A percentile compares a stretch with the other conserved stretches of the same genome.
Evolutionary conservation across 441 rosid genomes (phyloP).

Genomic region (Populus hybrid): DNA sequence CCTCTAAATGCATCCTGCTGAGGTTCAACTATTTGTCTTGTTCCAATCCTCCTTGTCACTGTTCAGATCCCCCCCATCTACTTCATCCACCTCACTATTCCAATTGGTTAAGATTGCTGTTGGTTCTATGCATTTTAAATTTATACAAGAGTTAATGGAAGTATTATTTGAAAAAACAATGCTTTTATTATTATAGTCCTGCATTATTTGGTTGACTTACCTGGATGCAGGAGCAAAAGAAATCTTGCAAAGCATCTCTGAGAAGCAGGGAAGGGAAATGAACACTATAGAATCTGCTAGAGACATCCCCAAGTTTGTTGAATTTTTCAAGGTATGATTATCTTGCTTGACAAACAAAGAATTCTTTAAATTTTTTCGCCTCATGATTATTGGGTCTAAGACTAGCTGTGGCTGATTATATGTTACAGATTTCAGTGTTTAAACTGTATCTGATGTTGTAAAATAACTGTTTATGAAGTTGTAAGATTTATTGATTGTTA

Average conservation of each 20-base stretch:
- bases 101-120: background rate
- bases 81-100: background rate
- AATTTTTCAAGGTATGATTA: constrained; percentile 63
- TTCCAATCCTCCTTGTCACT: background rate
- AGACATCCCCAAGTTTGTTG: constrained; percentile 72
- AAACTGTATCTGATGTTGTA: background rate
- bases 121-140: background rate
- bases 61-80: background rate
- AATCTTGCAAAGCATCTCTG: constrained; percentile 69
- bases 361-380: background rate
- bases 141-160: background rate
- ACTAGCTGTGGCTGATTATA: background rate
- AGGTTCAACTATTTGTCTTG: background rate
- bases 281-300: constrained; percentile 68
- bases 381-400: background rate
- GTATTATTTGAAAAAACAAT: background rate
- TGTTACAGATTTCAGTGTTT: background rate
- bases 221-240: constrained; percentile 77
- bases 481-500: background rate
- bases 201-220: constrained; percentile 11
- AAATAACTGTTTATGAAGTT: background rate
- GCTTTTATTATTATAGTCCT: background rate
- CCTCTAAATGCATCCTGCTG: background rate
- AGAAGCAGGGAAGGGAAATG: constrained; percentile 88
- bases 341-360: constrained; percentile 3